Percentiles rank a stretch among this genome's conserved stretches.
Conservation (phyloP, 306 rosid genomes). For the Urtica urens region DNA sequence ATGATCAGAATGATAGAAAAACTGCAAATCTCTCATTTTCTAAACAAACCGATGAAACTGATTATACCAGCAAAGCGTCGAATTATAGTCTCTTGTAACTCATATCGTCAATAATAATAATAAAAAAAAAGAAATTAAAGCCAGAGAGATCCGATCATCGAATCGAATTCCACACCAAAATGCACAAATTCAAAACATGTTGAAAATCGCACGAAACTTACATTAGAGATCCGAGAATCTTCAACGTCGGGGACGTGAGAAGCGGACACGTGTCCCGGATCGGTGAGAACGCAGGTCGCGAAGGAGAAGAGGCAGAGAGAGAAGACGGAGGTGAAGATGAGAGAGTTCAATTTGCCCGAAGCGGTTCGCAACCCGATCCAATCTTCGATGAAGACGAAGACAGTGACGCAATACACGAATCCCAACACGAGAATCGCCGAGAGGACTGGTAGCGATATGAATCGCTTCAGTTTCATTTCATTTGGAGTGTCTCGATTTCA, state of each 20-base stretch:
- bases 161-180: too few relatives aligned
- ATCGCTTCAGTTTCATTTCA: slow-evolving; percentile 28
- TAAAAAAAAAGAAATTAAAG: slow-evolving; percentile 4
- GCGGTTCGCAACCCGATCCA: slow-evolving; percentile 61
- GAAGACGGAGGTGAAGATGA: slow-evolving; percentile 39
- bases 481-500: too few relatives aligned
- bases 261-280: slow-evolving; percentile 69
- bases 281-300: slow-evolving; percentile 51
- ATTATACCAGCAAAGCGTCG: too few relatives aligned
- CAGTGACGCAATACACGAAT: slow-evolving; percentile 43
- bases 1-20: too few relatives aligned
- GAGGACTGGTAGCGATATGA: slow-evolving; percentile 43
- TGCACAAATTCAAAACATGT: too few relatives aligned
- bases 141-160: too few relatives aligned
- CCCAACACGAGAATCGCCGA: slow-evolving; percentile 37
- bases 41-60: too few relatives aligned
- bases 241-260: slow-evolving; percentile 76
- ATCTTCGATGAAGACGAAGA: slow-evolving; percentile 59
- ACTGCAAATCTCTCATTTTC: too few relatives aligned
- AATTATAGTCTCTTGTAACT: too few relatives aligned
- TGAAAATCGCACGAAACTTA: slow-evolving; percentile 20
- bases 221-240: slow-evolving; percentile 28
- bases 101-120: too few relatives aligned
- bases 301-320: slow-evolving; percentile 57
- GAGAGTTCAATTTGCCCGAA: slow-evolving; percentile 48